phyloP scores from a whole-genome alignment of 208 protist species.

The Kentomonas sorsogonicus region DNA sequence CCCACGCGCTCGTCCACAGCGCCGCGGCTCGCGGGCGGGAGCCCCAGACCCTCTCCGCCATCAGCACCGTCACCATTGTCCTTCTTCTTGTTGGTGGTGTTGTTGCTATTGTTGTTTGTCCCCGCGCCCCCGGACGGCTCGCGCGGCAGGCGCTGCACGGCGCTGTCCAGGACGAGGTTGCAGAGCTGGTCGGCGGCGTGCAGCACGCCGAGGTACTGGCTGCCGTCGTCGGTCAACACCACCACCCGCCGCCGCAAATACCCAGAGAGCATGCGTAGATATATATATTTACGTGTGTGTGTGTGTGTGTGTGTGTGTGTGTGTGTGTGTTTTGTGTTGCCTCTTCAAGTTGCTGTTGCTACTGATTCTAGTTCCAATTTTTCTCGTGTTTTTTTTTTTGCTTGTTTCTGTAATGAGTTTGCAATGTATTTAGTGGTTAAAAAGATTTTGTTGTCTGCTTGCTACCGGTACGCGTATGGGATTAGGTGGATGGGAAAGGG shows the following conservation, averaged over 20 bases:
- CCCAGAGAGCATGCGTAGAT: constrained; percentile 68
- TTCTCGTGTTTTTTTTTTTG: too few relatives aligned
- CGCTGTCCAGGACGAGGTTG: constrained; percentile 70
- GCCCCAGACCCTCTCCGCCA: background rate
- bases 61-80: constrained; percentile 7
- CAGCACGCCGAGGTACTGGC: constrained; percentile 71
- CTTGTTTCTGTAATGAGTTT: too few relatives aligned
- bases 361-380: too few relatives aligned
- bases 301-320: background rate
- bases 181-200: constrained; percentile 77
- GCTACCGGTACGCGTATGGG: too few relatives aligned
- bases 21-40: constrained; percentile 2
- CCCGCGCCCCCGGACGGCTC: constrained; percentile 15
- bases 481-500: too few relatives aligned
- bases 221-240: constrained; percentile 73
- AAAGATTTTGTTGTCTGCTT: too few relatives aligned
- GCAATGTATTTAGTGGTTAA: too few relatives aligned
- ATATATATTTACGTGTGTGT: background rate
- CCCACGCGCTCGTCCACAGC: constrained; percentile 56
- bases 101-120: constrained; percentile 7
- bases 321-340: too few relatives aligned
- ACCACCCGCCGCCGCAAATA: constrained; percentile 73
- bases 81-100: background rate
- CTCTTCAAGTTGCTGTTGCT: too few relatives aligned
- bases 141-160: constrained; percentile 53